phyloP scores from a whole-genome alignment of 495 filamentous ascomycete genomes.

The Penicillium lividum region DNA sequence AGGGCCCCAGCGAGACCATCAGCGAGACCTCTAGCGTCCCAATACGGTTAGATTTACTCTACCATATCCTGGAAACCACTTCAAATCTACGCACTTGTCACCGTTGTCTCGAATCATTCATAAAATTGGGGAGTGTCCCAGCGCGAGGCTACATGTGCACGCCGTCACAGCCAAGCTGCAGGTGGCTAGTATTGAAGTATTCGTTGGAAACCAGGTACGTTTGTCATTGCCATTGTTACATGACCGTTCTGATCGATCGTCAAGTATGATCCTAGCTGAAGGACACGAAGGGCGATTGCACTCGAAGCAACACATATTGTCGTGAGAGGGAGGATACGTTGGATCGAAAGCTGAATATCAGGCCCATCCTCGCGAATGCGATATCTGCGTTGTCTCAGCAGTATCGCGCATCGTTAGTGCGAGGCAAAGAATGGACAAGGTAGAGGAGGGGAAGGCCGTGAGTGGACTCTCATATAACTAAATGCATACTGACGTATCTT shows the following conservation, averaged over 20 bases:
- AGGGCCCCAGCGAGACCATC: background rate
- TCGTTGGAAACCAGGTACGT: constrained; percentile 4
- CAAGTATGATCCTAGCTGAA: background rate
- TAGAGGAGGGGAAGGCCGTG: background rate
- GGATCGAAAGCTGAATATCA: too few relatives aligned
- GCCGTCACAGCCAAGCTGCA: background rate
- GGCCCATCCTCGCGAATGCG: too few relatives aligned
- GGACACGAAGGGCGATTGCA: background rate
- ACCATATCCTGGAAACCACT: background rate
- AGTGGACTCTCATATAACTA: background rate
- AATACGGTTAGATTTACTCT: background rate
- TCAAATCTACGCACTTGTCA: background rate
- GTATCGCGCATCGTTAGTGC: background rate
- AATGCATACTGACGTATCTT: constrained; percentile 5
- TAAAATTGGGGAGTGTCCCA: background rate
- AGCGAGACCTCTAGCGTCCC: too few relatives aligned
- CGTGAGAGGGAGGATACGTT: background rate
- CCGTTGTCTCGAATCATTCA: background rate
- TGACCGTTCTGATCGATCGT: background rate
- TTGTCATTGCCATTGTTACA: background rate
- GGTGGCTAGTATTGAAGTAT: background rate
- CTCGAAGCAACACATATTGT: too few relatives aligned
- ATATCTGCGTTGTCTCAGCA: background rate
- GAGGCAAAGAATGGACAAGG: background rate
- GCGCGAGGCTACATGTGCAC: constrained; percentile 2